A percentile compares a stretch with the other conserved stretches of the same genome.
These are phyloP conservation scores for Talinum fruticosum DNA, from an alignment of 148 eudicot species.

Conservation along the genomic window DNA sequence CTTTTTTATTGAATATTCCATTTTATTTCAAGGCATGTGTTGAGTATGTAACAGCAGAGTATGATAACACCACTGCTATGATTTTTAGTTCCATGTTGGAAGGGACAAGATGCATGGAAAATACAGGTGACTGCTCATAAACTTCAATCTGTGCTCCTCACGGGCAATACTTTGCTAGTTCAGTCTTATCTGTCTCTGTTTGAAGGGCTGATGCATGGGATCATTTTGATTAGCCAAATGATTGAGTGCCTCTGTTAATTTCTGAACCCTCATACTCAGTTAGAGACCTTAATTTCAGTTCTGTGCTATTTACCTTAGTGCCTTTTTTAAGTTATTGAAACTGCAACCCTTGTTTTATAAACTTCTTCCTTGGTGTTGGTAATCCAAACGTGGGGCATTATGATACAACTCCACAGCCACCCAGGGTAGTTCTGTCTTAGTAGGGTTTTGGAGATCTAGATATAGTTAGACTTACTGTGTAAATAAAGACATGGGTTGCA, in stretches of 20 bases:
- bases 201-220: not conserved
- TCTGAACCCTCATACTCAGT: slow-evolving; percentile 2
- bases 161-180: not conserved
- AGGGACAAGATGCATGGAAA: slow-evolving; percentile 40
- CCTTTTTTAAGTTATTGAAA: not conserved
- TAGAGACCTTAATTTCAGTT: not conserved
- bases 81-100: slow-evolving; percentile 72
- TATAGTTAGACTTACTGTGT: no score
- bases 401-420: no score
- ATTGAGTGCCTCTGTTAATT: not conserved
- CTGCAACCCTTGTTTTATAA: not conserved
- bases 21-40: slow-evolving; percentile 56
- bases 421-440: no score
- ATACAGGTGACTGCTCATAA: slow-evolving; percentile 42
- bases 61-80: slow-evolving; percentile 51
- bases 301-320: not conserved
- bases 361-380: not conserved
- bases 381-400: no score
- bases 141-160: not conserved
- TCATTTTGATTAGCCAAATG: not conserved
- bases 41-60: slow-evolving; percentile 49
- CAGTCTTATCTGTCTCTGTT: not conserved
- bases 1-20: slow-evolving; percentile 5
- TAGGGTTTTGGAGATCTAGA: no score
- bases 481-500: no score